Percentiles rank a stretch among this genome's conserved stretches.
These are phyloP conservation scores for Vitis hybrid DNA, from an alignment of 177 flowering plant genomes.

Conservation along the genomic window DNA sequence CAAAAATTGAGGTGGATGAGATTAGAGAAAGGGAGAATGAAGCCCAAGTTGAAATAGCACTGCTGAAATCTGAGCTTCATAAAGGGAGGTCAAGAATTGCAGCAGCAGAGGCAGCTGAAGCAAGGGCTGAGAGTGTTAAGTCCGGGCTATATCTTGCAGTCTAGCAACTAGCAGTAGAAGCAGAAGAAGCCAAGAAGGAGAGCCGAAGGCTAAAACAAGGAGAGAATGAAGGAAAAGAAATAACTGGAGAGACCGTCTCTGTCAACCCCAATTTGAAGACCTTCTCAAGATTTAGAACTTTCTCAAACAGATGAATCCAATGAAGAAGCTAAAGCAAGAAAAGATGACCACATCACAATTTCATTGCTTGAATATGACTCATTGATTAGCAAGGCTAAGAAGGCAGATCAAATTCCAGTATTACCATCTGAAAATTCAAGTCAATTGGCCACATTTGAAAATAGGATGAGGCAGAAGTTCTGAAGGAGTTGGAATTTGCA, in stretches of 20 bases:
- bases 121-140: too few species aligned
- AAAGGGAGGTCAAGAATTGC: too few species aligned
- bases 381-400: slow-evolving; percentile 29
- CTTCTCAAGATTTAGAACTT: slow-evolving; percentile 5
- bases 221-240: slow-evolving; percentile 12
- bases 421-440: not conserved
- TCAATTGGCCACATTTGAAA: slow-evolving; percentile 1
- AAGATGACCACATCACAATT: slow-evolving; percentile 23
- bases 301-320: slow-evolving; percentile 4
- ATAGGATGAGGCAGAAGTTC: slow-evolving; percentile 23
- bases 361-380: slow-evolving; percentile 39
- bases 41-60: too few species aligned
- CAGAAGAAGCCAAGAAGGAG: slow-evolving; percentile 44
- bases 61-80: too few species aligned
- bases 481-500: slow-evolving; percentile 42
- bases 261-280: not conserved
- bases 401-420: slow-evolving; percentile 12
- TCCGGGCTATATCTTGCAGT: too few species aligned
- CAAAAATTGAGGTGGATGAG: too few species aligned
- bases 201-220: slow-evolving; percentile 23
- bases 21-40: too few species aligned
- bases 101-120: too few species aligned
- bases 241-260: slow-evolving; percentile 1
- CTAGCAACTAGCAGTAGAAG: slow-evolving; percentile 42
- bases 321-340: slow-evolving; percentile 9